phyloP scores from a whole-genome alignment of 768 basidiomycete genomes.

The Hygrophoropsis aurantiaca region DNA sequence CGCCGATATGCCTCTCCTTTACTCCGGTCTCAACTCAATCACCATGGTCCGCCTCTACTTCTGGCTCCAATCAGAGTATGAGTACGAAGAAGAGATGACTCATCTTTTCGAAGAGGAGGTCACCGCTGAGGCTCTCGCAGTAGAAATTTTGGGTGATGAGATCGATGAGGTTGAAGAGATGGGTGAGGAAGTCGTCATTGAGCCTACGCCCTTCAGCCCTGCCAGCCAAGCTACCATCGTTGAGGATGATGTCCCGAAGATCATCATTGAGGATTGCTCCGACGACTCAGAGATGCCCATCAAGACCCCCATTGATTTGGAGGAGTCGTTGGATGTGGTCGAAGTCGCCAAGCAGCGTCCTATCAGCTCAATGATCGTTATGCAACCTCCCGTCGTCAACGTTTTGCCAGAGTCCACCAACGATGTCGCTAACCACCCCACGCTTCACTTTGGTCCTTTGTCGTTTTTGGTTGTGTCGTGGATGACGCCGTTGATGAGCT shows the following conservation, averaged over 20 bases:
- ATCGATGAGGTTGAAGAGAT: slow-evolving; percentile 6
- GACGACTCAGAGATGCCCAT: slow-evolving; percentile 2
- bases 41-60: slow-evolving; percentile 28
- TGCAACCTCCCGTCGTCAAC: slow-evolving; percentile 21
- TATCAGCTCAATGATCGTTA: slow-evolving; percentile 17
- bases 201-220: slow-evolving; percentile 8
- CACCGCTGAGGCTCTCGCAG: slow-evolving; percentile 27
- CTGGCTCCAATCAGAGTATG: slow-evolving; percentile 33
- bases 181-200: slow-evolving; percentile 7
- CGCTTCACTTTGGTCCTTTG: slow-evolving; percentile 6
- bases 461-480: slow-evolving; percentile 18
- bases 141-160: slow-evolving; percentile 25
- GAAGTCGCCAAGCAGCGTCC: slow-evolving; percentile 2
- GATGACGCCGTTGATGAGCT: slow-evolving; percentile 12
- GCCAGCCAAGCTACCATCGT: slow-evolving; percentile 14
- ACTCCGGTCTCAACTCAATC: slow-evolving; percentile 32
- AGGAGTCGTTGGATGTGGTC: not conserved
- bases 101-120: slow-evolving; percentile 31
- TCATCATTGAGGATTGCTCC: slow-evolving; percentile 6
- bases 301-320: not conserved
- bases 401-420: slow-evolving; percentile 7
- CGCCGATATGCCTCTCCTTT: slow-evolving; percentile 30
- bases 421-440: slow-evolving; percentile 16
- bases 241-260: slow-evolving; percentile 16
- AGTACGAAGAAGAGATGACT: slow-evolving; percentile 28